phyloP scores from a whole-genome alignment of 805 yeast genomes.

The Candida verbasci region DNA sequence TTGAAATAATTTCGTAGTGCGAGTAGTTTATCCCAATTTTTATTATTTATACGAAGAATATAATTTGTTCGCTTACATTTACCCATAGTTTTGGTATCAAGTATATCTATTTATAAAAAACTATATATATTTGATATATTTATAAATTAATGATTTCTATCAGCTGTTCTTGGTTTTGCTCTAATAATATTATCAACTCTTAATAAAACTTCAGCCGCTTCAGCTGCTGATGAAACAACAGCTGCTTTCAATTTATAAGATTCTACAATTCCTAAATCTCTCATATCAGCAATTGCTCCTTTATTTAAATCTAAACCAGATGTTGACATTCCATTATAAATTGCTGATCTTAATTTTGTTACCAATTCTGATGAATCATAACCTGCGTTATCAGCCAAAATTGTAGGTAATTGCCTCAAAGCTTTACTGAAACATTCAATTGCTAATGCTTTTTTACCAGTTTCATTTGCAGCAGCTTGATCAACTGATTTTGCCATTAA shows the following conservation, averaged over 20 bases:
- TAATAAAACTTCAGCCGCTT: constrained; percentile 92
- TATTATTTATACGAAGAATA: neutral
- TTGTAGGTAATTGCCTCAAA: constrained; percentile 89
- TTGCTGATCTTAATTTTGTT: constrained; percentile 82
- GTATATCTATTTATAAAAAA: too few species aligned
- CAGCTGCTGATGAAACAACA: constrained; percentile 93
- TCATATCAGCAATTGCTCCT: constrained; percentile 89
- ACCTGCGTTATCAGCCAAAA: constrained; percentile 96
- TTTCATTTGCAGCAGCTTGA: constrained; percentile 82
- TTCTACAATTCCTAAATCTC: constrained; percentile 89
- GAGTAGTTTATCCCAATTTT: too few species aligned
- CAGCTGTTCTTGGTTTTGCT: constrained; percentile 97
- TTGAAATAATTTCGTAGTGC: too few species aligned
- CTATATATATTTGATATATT: too few species aligned
- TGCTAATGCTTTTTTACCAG: constrained; percentile 91
- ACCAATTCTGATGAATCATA: constrained; percentile 90
- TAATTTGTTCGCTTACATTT: constrained; percentile 3
- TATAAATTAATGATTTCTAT: constrained; percentile 61
- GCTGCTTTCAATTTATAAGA: constrained; percentile 88
- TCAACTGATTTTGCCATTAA: constrained; percentile 97
- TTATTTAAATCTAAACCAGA: constrained; percentile 84
- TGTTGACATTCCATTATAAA: constrained; percentile 87
- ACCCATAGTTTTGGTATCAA: too few species aligned
- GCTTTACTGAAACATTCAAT: constrained; percentile 94
- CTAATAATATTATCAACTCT: constrained; percentile 96